Percentiles rank a stretch among this genome's conserved stretches.
phyloP scores from a whole-genome alignment of 2,329 filamentous ascomycete species.

The Neobulgaria alba region DNA sequence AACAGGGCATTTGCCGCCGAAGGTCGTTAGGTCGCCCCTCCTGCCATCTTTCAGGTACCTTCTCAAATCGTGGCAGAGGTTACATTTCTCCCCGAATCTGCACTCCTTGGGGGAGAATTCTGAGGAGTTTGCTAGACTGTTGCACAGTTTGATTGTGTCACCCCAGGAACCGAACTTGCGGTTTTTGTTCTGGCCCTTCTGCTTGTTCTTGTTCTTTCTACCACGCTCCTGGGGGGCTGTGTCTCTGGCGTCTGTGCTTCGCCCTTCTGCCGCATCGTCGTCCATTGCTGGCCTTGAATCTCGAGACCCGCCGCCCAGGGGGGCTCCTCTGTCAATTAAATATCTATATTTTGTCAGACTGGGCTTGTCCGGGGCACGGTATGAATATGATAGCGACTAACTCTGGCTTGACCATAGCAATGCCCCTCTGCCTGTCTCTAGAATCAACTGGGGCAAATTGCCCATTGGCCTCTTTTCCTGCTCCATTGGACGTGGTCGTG shows the following conservation, averaged over 20 bases:
- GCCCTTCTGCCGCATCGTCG: constrained; percentile 47
- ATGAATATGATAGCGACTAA: constrained; percentile 20
- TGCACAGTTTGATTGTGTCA: constrained; percentile 71
- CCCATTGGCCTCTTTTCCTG: not conserved
- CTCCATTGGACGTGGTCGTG: too few relatives aligned
- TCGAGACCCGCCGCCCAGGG: too few relatives aligned
- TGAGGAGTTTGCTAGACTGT: constrained; percentile 57
- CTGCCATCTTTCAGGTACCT: constrained; percentile 79
- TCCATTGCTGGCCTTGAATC: constrained; percentile 30
- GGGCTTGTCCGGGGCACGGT: too few relatives aligned
- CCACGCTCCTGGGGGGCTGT: constrained; percentile 24
- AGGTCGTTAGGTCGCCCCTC: constrained; percentile 67
- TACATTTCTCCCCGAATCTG: constrained; percentile 72
- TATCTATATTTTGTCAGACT: constrained; percentile 18
- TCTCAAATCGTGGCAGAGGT: constrained; percentile 73
- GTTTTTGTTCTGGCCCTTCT: constrained; percentile 72
- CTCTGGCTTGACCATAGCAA: constrained; percentile 27
- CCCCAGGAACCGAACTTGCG: constrained; percentile 73
- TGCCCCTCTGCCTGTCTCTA: constrained; percentile 25
- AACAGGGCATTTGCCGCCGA: constrained; percentile 72
- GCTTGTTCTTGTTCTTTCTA: constrained; percentile 46
- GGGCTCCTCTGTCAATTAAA: constrained; percentile 18
- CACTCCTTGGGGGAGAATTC: constrained; percentile 80
- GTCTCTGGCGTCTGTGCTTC: constrained; percentile 32
- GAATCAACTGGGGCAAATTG: constrained; percentile 6